These are phyloP conservation scores for Candida taoyuanica DNA, from an alignment of 805 yeast species.

Conservation along the genomic window DNA sequence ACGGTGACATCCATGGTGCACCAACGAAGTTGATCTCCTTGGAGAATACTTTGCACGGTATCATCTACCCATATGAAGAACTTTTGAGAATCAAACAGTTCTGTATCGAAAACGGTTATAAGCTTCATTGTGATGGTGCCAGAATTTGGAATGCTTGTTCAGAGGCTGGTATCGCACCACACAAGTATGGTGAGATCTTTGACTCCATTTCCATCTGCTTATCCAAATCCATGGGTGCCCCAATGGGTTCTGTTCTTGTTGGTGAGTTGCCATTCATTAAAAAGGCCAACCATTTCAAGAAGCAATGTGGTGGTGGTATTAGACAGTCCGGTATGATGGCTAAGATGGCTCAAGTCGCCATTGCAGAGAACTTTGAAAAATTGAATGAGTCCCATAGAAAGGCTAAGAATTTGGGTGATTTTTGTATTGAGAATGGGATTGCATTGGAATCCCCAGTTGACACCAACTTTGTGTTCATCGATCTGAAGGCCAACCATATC, in stretches of 20 bases:
- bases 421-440: conserved; percentile 49
- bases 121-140: conserved; percentile 89
- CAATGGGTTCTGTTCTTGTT: conserved; percentile 85
- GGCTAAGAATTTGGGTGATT: conserved; percentile 48
- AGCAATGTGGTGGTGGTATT: conserved; percentile 92
- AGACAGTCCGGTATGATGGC: conserved; percentile 83
- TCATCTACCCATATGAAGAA: conserved; percentile 76
- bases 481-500: conserved; percentile 43
- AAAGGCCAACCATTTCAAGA: conserved; percentile 80
- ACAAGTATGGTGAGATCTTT: conserved; percentile 69
- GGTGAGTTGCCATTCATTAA: conserved; percentile 54
- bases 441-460: conserved; percentile 65
- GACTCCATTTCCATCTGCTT: conserved; percentile 86
- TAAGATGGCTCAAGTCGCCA: conserved; percentile 71
- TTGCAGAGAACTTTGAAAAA: conserved; percentile 60
- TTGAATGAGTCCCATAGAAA: conserved; percentile 42
- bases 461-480: conserved; percentile 80
- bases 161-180: conserved; percentile 49
- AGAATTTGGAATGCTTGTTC: conserved; percentile 85
- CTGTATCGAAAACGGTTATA: conserved; percentile 55
- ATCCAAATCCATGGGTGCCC: conserved; percentile 90
- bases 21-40: conserved; percentile 82
- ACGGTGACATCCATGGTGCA: conserved; percentile 82
- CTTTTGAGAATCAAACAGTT: conserved; percentile 64
- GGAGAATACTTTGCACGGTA: conserved; percentile 87